These are phyloP conservation scores for Verticillium dahliae DNA, from an alignment of 2,329 filamentous ascomycete genomes.

Conservation along the genomic window DNA sequence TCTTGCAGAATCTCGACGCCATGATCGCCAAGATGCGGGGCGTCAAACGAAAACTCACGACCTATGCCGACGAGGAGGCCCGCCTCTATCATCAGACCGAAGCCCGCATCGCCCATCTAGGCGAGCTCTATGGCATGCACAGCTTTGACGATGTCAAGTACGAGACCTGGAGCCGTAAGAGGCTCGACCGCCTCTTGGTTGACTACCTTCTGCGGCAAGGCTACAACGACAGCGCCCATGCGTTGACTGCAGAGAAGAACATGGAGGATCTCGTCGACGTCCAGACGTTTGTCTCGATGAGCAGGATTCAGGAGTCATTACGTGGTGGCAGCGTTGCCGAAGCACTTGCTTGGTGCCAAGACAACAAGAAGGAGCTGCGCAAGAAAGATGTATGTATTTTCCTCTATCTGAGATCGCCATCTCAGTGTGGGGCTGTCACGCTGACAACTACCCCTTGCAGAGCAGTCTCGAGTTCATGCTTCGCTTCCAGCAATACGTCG, in stretches of 20 bases:
- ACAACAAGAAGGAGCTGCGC: constrained; percentile 87
- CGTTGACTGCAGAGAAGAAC: constrained; percentile 66
- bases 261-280: constrained; percentile 83
- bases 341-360: constrained; percentile 82
- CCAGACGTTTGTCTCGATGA: constrained; percentile 79
- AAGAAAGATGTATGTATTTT: constrained; percentile 64
- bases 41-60: constrained; percentile 79
- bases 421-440: neutral
- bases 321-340: constrained; percentile 65
- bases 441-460: constrained; percentile 25
- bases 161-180: constrained; percentile 77
- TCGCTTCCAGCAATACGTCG: constrained; percentile 89
- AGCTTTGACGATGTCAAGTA: constrained; percentile 88
- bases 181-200: constrained; percentile 80
- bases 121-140: constrained; percentile 72
- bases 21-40: constrained; percentile 82
- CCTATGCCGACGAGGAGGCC: constrained; percentile 72
- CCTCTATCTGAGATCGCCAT: too few species aligned
- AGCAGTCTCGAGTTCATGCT: constrained; percentile 89
- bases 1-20: constrained; percentile 73
- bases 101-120: constrained; percentile 72
- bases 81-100: constrained; percentile 68
- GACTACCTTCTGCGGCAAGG: constrained; percentile 86
- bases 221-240: constrained; percentile 69
- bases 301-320: constrained; percentile 68